phyloP scores from a whole-genome alignment of 768 basidiomycete genomes.

The Psilocybe sp. region DNA sequence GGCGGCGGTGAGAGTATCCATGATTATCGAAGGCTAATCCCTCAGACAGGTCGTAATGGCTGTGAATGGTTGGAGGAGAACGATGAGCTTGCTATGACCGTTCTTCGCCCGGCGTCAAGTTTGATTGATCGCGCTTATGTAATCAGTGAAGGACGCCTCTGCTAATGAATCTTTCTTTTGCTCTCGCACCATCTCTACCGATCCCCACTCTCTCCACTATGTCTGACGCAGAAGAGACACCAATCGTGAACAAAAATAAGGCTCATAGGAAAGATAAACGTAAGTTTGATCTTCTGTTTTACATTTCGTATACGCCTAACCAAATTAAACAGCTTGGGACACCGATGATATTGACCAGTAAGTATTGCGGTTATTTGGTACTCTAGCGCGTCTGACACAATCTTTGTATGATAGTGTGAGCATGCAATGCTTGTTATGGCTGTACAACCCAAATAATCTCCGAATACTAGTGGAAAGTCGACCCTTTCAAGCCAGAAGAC shows the following conservation, averaged over 20 bases:
- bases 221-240: constrained; percentile 40
- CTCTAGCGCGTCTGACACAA: neutral
- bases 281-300: constrained; percentile 34
- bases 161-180: neutral
- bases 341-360: constrained; percentile 99
- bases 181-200: constrained; percentile 5
- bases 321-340: constrained; percentile 79
- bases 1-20: constrained; percentile 23
- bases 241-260: constrained; percentile 77
- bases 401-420: constrained; percentile 39
- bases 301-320: constrained; percentile 6
- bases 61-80: neutral
- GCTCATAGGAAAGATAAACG: constrained; percentile 93
- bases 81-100: constrained; percentile 1
- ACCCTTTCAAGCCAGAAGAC: constrained; percentile 70
- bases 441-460: neutral
- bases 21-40: too few relatives aligned
- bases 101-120: too few relatives aligned
- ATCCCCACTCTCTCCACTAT: constrained; percentile 23
- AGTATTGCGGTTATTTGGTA: constrained; percentile 29
- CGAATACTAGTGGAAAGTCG: constrained; percentile 78
- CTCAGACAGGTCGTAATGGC: neutral
- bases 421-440: neutral
- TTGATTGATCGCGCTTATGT: constrained; percentile 7
- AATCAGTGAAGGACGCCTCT: neutral